These are phyloP conservation scores for Nicotiana attenuata DNA, from an alignment of 257 asterid species.

Conservation along the genomic window DNA sequence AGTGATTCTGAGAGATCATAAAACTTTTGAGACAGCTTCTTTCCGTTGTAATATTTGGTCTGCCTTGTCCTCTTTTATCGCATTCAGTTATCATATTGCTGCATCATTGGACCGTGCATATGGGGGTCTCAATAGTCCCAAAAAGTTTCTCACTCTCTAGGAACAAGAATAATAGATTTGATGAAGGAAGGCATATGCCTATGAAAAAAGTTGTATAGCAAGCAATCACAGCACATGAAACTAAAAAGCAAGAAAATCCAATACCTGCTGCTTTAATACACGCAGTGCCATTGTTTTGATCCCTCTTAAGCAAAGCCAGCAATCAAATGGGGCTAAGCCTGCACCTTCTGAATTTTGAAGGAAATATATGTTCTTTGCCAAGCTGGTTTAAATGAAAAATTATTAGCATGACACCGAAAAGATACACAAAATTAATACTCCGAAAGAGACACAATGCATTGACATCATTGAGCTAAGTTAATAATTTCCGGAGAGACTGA, in stretches of 20 bases:
- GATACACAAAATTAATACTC: neutral
- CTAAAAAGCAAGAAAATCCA: neutral
- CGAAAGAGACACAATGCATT: neutral
- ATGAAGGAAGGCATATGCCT: neutral
- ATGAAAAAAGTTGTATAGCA: neutral
- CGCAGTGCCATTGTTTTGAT: constrained; percentile 93
- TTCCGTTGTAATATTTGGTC: too few relatives aligned
- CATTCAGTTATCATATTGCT: too few relatives aligned
- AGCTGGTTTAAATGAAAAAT: constrained; percentile 30
- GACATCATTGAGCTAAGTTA: neutral
- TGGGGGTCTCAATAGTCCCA: too few relatives aligned
- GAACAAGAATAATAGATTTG: too few relatives aligned
- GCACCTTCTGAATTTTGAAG: constrained; percentile 97
- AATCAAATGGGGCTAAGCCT: constrained; percentile 97
- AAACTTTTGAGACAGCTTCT: too few relatives aligned
- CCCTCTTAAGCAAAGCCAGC: constrained; percentile 97
- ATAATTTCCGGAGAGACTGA: neutral
- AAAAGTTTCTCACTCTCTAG: too few relatives aligned
- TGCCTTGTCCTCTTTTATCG: too few relatives aligned
- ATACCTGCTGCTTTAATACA: constrained; percentile 92
- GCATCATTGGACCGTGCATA: too few relatives aligned
- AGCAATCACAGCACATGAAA: neutral
- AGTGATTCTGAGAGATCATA: too few relatives aligned
- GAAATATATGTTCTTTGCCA: constrained; percentile 72
- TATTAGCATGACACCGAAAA: neutral